Conservation (phyloP, 176 grass and related monocot genomes). For the Saccharum officinarum region DNA sequence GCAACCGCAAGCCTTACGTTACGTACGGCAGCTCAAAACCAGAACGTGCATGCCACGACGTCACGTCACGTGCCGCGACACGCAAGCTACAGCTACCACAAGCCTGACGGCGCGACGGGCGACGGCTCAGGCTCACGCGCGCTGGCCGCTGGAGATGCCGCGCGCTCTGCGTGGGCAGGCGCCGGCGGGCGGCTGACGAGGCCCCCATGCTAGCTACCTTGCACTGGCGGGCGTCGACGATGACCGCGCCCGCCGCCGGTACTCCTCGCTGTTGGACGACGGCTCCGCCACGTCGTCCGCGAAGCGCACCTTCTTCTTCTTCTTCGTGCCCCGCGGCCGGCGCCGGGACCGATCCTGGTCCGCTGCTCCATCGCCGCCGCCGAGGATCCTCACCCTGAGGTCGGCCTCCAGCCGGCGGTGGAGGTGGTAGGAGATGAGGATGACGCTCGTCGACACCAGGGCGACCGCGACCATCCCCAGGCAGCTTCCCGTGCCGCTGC, state of each 20-base stretch:
- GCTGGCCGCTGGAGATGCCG: too few species aligned
- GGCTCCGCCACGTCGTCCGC: constrained; percentile 65
- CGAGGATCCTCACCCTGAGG: constrained; percentile 14
- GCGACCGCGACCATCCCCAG: constrained; percentile 55
- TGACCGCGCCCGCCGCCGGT: constrained; percentile 31
- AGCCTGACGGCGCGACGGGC: neutral
- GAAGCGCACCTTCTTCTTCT: constrained; percentile 77
- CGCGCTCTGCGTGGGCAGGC: too few species aligned
- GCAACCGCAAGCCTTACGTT: neutral
- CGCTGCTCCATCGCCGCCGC: neutral
- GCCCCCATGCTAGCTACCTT: neutral
- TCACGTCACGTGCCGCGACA: neutral
- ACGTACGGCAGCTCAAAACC: neutral
- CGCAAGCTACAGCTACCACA: neutral
- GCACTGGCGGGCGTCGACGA: neutral
- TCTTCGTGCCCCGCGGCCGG: neutral
- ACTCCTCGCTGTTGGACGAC: constrained; percentile 56
- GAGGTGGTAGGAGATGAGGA: constrained; percentile 49
- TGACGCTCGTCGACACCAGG: constrained; percentile 55
- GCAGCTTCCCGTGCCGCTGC: constrained; percentile 17
- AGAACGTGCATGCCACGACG: neutral
- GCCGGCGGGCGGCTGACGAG: too few species aligned
- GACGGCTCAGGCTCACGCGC: constrained; percentile 8
- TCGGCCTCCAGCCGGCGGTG: constrained; percentile 52
- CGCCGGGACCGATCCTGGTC: neutral